Conservation (phyloP, 805 yeast genomes). For the Candida boidinii region DNA sequence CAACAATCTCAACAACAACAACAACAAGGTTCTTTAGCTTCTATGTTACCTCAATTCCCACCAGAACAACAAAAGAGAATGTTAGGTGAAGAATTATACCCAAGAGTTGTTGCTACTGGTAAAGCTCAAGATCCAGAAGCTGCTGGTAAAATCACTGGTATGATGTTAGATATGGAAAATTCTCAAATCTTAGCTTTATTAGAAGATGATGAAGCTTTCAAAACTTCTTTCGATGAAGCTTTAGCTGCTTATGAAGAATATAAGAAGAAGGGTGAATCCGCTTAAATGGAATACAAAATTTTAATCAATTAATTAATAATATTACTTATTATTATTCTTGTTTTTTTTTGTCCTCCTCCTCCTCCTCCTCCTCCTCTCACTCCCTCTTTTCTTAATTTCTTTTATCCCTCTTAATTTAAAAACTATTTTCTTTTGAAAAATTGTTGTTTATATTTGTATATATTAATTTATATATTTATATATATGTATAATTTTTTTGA, state of each 20-base stretch:
- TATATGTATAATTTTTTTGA: no score
- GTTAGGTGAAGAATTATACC: slow-evolving; percentile 95
- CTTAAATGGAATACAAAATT: no score
- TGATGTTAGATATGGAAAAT: slow-evolving; percentile 93
- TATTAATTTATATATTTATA: no score
- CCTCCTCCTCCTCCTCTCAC: no score
- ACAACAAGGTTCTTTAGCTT: slow-evolving; percentile 41
- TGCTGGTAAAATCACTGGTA: slow-evolving; percentile 98
- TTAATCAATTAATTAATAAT: no score
- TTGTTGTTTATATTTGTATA: no score
- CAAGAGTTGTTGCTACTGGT: slow-evolving; percentile 79
- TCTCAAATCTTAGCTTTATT: slow-evolving; percentile 81
- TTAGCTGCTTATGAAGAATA: slow-evolving; percentile 88
- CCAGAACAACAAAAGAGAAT: slow-evolving; percentile 94
- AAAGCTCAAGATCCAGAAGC: slow-evolving; percentile 88
- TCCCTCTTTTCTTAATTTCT: no score
- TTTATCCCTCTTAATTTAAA: no score
- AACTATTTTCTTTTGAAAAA: no score
- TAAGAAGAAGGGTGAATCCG: slow-evolving; percentile 56
- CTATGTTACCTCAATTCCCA: slow-evolving; percentile 54
- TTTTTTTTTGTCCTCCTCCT: no score
- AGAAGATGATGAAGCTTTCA: slow-evolving; percentile 84
- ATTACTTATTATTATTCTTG: no score
- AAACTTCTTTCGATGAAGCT: slow-evolving; percentile 90
- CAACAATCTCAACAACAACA: slow-evolving; percentile 23